Evolutionary conservation across 352 stramenopile species (phyloP), one percentile per base, ranked within the genome.

Genomic region (Phytophthora foliorum): DNA sequence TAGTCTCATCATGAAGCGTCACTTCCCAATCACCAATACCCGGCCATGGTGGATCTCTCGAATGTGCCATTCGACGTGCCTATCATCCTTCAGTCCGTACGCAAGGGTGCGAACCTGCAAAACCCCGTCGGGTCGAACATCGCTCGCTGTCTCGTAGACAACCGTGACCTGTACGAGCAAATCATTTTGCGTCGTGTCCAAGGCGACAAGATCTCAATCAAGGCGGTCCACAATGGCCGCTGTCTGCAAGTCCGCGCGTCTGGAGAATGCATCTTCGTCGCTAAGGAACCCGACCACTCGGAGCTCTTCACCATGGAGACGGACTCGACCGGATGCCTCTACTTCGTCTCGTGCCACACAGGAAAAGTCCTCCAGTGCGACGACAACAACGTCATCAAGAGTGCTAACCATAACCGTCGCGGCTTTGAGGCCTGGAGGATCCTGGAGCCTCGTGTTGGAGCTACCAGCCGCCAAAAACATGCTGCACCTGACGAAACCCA

Each of bases 331-430:
- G 29, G 14, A 39, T 39, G 13, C 11, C 34, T 39, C 11, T 39
- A n/a, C 34, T 39, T 39, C 2, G 34, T 21, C 54, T 67, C 57
- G 24, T 44, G 34, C 14, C 32, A 46, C 25, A 56, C 34, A 4
- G 42, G 57, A 14, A 63, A 52, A 14, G 25, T 48, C 11, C 64
- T 67, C 9, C 25, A 59, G 21, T 62, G n/a, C 42, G 36, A 44
- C 6, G 27, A 41, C 7, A 45, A 57, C 6, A 44, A 51, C 25
- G 34, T 55, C 42, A 56, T 72, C 8, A 56, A 57, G 21, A 63
- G 64, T 19, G 42, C 42, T 3, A 60, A 63, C 16, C 6, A 42
- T 2, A 14, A 39, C 14, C 34, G 34, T n/a, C 34, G 10, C 34
- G 34, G 14, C 11, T 39, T 4, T 3, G 34, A 39, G 34, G 34